Evolutionary conservation across 306 rosid species (phyloP).

Genomic region (Quillaja saponaria): DNA sequence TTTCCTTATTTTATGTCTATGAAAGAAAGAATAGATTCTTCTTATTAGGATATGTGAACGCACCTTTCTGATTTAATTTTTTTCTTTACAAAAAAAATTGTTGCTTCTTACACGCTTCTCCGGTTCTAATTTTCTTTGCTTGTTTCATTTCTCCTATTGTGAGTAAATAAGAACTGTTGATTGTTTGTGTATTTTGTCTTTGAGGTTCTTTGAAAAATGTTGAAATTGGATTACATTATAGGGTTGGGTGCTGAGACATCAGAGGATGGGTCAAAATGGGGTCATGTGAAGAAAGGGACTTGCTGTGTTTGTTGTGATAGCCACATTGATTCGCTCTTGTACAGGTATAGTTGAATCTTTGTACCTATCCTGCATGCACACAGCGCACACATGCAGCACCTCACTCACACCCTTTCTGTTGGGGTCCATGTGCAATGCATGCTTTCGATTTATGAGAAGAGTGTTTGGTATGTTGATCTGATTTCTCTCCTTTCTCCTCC

Average conservation of each 20-base stretch:
- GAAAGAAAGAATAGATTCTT: slow-evolving; percentile 20
- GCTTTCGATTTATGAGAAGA: background rate
- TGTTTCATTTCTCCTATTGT: background rate
- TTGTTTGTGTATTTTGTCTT: background rate
- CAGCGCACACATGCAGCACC: no score
- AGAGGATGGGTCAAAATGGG: slow-evolving; percentile 96
- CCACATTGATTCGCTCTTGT: slow-evolving; percentile 95
- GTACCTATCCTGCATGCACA: no score
- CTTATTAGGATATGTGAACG: background rate
- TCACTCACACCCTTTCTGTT: no score
- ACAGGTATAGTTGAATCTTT: slow-evolving; percentile 55
- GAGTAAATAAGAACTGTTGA: background rate
- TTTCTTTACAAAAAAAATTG: no score
- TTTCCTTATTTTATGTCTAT: slow-evolving; percentile 7
- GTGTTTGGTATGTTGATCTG: slow-evolving; percentile 7
- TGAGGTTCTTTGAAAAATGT: background rate
- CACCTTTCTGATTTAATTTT: no score
- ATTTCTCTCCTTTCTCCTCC: slow-evolving; percentile 11
- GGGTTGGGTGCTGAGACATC: slow-evolving; percentile 83
- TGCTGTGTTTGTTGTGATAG: slow-evolving; percentile 98
- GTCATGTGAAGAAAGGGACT: slow-evolving; percentile 95
- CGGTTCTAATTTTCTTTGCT: background rate
- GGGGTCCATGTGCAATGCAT: background rate
- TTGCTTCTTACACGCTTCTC: background rate
- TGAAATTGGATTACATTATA: slow-evolving; percentile 34